Base-by-base conservation (phyloP, 495 filamentous ascomycete genomes). In the Terfezia boudieri region DNA sequence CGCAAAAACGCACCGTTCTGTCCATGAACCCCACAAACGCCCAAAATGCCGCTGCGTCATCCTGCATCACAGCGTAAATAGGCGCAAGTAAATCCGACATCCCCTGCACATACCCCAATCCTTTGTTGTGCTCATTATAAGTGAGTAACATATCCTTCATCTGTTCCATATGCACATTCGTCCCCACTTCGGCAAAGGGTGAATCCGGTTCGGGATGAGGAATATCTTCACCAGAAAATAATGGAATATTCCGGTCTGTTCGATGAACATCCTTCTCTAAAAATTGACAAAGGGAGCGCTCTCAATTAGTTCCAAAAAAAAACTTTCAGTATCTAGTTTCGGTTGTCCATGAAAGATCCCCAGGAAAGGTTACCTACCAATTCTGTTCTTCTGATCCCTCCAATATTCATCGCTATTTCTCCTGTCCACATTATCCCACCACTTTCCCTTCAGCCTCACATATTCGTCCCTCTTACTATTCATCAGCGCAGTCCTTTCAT, bases 91-190 rank as follows among this genome's bases (percentile, higher is more conserved):
- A 77, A 66, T 98, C 90, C 36, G 85, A 93, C 90, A 98, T 98
- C 51, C 90, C 90, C 72, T 98, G 90, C 2, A 98, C 90, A 61
- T 98, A 98, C 35, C 90, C 90, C 1, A 96, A 72, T 48, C 86
- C 82, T 36, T 76, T 81, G 70, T 95, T 96, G 64, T 87, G 90
- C 64, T 98, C 92, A 64, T 96, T 95, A 66, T 98, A 98, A 0
- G 90, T 96, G 11, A 98, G 71, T 4, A 98, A 81, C 86, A 98
- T 94, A 61, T 98, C 90, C 68, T 98, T 98, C 77, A 96, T 81
- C 66, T 98, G 90, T 63, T 98, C 90, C 57, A 98, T 75, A 67
- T 98, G 90, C 36, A 95, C 89, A 59, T 98, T 98, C 26, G 90
- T 98, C 53, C 90, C 90, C 12, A 76, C 74, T 50, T 82, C 79